Base-by-base conservation (phyloP, 805 yeast species). In the Saturnispora hagleri region DNA sequence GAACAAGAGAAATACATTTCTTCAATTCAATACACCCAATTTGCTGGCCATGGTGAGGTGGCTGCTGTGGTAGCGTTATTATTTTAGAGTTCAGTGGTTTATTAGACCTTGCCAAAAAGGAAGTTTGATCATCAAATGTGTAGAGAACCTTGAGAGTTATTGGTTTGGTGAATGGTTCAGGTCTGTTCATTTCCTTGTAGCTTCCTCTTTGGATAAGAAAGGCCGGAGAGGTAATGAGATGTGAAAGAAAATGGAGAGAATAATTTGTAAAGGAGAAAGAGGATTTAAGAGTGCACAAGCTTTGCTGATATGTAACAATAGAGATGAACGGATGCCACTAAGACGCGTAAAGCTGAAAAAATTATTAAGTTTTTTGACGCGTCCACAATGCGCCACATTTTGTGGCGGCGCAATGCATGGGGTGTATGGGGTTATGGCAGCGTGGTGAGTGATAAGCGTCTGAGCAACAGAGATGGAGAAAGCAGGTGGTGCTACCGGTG, bases 11-110 rank as follows among this genome's bases (percentile, higher is more conserved):
- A 60, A 81, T 54, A 59, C 77, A 65, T 67, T 79, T 54, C 61
- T 73, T 68, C 60, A 78, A 60, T 52, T 73, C 69, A 18, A 68
- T 64, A 61, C 72, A 69, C 51, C 80, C 71, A 4, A 73, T 57
- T 1, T 69, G 73, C 73, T 41, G 69, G 8, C 36, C 34, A 10
- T 34, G n/a, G 42, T 40, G 64, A 64, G 84, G 65, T 2, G 72
- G 55, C 7, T 34, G 22, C 43, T 40, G 64, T 65, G 84, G 65
- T 2, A 72, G 54, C 69, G 74, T 54, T 58, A 70, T 68, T 57
- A 77, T 66, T 56, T 70, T 59, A 65, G 80, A 69, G 52, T 62
- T 45, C 50, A 69, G 48, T 2, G 71, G 63, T 17, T 59, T 59
- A 5, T 57, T 45, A 0, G 77, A 71, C 48, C 78, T 62, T 31